Evolutionary conservation across 306 rosid genomes (phyloP).

Genomic region (Dryas drummondii): DNA sequence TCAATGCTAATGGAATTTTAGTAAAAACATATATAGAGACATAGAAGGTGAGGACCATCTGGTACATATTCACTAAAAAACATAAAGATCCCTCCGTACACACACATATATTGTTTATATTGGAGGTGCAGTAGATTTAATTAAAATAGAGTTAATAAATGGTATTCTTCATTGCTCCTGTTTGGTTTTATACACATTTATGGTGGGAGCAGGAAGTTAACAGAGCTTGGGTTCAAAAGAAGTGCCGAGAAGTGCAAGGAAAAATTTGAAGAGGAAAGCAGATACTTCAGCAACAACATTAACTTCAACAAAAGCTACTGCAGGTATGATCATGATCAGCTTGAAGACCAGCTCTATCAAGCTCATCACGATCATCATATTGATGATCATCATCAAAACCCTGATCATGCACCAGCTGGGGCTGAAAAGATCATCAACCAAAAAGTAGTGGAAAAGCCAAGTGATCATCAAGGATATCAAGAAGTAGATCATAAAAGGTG

Average conservation of each 20-base stretch:
- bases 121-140: not conserved
- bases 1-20: constrained; percentile 7
- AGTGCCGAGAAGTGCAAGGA: constrained; percentile 84
- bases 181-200: constrained; percentile 17
- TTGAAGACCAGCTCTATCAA: constrained; percentile 52
- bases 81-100: constrained; percentile 10
- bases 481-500: constrained; percentile 11
- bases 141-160: constrained; percentile 35
- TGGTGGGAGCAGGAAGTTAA: constrained; percentile 72
- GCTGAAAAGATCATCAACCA: constrained; percentile 23
- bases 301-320: constrained; percentile 43
- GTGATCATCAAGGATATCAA: constrained; percentile 13
- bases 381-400: constrained; percentile 14
- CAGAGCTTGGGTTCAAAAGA: constrained; percentile 70
- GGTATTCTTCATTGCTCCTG: constrained; percentile 30
- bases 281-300: constrained; percentile 50
- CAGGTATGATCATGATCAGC: constrained; percentile 32
- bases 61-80: constrained; percentile 14
- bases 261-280: constrained; percentile 76
- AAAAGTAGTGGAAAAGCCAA: constrained; percentile 22
- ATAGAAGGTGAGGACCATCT: not conserved
- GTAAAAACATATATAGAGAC: not conserved
- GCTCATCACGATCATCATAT: not conserved
- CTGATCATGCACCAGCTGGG: constrained; percentile 1
- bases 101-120: not conserved